Percentiles rank a stretch among this genome's conserved stretches.
Conservation (phyloP, 176 grass and related monocot genomes). For the Carex myosuroides region DNA sequence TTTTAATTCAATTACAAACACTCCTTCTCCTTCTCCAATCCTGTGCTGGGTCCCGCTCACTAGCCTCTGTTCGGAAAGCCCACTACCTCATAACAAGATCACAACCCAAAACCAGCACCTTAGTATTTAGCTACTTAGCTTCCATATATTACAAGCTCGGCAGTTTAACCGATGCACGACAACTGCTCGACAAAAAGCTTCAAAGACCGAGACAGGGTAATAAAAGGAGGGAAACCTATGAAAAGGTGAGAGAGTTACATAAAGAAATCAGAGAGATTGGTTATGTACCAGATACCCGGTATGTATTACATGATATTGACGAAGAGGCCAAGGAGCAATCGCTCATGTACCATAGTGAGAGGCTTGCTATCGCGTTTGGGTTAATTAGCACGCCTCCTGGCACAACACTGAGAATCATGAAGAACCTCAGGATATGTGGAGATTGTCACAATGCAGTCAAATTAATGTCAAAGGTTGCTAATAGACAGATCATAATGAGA, state of each 20-base stretch:
- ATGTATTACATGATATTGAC: constrained; percentile 71
- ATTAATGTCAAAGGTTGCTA: constrained; percentile 72
- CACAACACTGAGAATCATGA: constrained; percentile 70
- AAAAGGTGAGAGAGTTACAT: constrained; percentile 62
- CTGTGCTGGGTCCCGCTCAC: constrained; percentile 36
- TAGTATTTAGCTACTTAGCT: constrained; percentile 35
- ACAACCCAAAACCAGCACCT: background rate
- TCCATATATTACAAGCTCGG: constrained; percentile 62
- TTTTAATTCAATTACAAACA: constrained; percentile 12
- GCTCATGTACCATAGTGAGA: constrained; percentile 93
- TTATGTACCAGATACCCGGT: constrained; percentile 72
- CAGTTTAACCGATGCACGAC: constrained; percentile 33
- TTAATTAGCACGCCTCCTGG: constrained; percentile 62
- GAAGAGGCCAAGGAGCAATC: constrained; percentile 70
- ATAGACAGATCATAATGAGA: constrained; percentile 71
- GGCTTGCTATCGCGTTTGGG: constrained; percentile 74
- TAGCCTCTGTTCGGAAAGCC: constrained; percentile 33
- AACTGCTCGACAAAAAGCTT: constrained; percentile 28
- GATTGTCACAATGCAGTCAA: constrained; percentile 89
- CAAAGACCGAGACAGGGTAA: background rate
- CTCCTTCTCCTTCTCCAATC: constrained; percentile 32
- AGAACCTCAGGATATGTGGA: constrained; percentile 87
- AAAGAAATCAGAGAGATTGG: constrained; percentile 56
- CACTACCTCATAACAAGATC: constrained; percentile 36
- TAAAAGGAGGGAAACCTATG: constrained; percentile 60